Percentiles rank a stretch among this genome's conserved stretches.
These are phyloP conservation scores for Tanozyma kutaoensis DNA, from an alignment of 805 yeast species.

Conservation along the genomic window DNA sequence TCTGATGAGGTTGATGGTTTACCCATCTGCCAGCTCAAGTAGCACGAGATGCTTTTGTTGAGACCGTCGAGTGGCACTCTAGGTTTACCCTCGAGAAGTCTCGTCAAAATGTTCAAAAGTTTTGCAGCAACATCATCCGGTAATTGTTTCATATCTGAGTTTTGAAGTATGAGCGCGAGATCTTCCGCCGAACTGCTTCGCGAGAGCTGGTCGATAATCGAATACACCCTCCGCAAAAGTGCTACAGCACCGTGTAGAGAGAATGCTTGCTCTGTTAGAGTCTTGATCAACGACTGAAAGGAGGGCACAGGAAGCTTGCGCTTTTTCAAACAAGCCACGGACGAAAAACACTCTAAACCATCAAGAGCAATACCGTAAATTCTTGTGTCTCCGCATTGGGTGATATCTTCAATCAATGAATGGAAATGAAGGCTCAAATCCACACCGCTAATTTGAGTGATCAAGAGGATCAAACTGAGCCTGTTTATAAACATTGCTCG, in stretches of 20 bases:
- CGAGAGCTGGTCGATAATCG: not conserved
- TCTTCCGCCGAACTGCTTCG: not conserved
- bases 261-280: not conserved
- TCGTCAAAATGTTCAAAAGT: too few relatives aligned
- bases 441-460: constrained; percentile 20
- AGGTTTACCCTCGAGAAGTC: not conserved
- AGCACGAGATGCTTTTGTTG: constrained; percentile 1
- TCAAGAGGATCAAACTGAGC: constrained; percentile 18
- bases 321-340: constrained; percentile 1
- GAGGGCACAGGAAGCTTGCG: not conserved
- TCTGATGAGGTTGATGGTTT: constrained; percentile 3
- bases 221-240: not conserved
- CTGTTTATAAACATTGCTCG: constrained; percentile 22
- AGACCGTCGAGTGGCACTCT: not conserved
- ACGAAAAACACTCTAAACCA: constrained; percentile 8
- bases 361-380: constrained; percentile 10
- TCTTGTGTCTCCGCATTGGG: constrained; percentile 10
- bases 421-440: constrained; percentile 17
- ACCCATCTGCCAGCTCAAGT: not conserved
- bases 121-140: not conserved
- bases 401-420: constrained; percentile 12
- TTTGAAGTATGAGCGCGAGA: not conserved
- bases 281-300: not conserved
- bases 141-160: too few relatives aligned
- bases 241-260: not conserved